phyloP scores from a whole-genome alignment of 306 rosid genomes.

The Aeschynomene evenia region DNA sequence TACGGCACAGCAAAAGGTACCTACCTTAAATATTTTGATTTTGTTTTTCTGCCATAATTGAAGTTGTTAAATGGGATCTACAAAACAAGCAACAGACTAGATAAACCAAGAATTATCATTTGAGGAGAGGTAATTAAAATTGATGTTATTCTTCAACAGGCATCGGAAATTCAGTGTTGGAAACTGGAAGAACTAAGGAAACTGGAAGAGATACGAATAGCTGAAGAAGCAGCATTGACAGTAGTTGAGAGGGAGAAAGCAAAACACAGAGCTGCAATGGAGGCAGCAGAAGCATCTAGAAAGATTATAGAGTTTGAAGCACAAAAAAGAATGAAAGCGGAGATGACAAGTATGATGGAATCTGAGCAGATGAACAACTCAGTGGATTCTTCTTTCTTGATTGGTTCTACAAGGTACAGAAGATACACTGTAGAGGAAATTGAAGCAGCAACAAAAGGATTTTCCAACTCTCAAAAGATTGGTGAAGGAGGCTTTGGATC shows the following conservation, averaged over 20 bases:
- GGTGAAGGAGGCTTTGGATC: constrained; percentile 98
- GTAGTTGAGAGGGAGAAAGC: constrained; percentile 63
- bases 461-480: constrained; percentile 48
- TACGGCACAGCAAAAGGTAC: constrained; percentile 63
- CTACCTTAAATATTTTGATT: constrained; percentile 21
- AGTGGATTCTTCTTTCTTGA: neutral
- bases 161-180: constrained; percentile 70
- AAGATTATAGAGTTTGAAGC: constrained; percentile 61
- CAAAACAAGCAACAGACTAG: neutral
- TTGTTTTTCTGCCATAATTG: neutral
- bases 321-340: constrained; percentile 50
- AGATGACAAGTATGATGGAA: constrained; percentile 45
- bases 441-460: constrained; percentile 60
- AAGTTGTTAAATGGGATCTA: neutral
- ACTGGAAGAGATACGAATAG: constrained; percentile 46
- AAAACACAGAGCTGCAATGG: constrained; percentile 56
- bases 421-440: constrained; percentile 67
- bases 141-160: constrained; percentile 42
- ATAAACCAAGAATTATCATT: neutral
- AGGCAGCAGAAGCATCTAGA: constrained; percentile 66
- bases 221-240: constrained; percentile 62
- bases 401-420: constrained; percentile 52
- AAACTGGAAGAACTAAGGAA: constrained; percentile 63
- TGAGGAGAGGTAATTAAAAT: neutral
- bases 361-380: constrained; percentile 37